Conservation (phyloP, 2,329 filamentous ascomycete genomes). For the Aureobasidium melanogenum region DNA sequence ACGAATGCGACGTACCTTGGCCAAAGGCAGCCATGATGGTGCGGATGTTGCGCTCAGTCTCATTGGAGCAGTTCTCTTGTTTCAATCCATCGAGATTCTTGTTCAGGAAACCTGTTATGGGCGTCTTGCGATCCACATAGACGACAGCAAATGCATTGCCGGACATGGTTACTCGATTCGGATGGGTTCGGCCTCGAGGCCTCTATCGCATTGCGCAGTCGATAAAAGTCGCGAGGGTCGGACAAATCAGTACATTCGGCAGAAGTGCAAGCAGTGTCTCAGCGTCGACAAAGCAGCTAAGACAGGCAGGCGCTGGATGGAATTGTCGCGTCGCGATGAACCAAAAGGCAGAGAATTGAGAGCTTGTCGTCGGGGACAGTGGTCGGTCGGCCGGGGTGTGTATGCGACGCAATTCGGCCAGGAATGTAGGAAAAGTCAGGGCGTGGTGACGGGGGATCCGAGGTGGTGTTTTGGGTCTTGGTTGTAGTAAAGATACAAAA, state of each 20-base stretch:
- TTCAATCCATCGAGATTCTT: slow-evolving; percentile 27
- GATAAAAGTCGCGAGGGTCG: neutral
- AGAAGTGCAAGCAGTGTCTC: neutral
- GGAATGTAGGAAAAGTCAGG: slow-evolving; percentile 10
- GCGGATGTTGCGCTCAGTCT: slow-evolving; percentile 32
- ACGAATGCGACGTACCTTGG: slow-evolving; percentile 25
- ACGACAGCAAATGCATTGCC: slow-evolving; percentile 37
- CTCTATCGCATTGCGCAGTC: slow-evolving; percentile 11
- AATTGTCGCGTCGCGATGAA: neutral
- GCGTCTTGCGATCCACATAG: slow-evolving; percentile 35
- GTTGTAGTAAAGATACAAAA: neutral
- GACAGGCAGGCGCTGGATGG: neutral
- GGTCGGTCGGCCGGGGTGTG: neutral
- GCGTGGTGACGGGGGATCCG: neutral
- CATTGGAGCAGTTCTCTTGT: slow-evolving; percentile 23
- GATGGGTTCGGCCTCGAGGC: slow-evolving; percentile 8
- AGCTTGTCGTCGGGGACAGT: neutral
- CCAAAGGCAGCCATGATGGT: slow-evolving; percentile 32
- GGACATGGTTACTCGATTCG: slow-evolving; percentile 25
- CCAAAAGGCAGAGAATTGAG: neutral
- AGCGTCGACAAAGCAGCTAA: neutral
- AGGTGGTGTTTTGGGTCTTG: neutral
- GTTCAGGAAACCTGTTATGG: slow-evolving; percentile 16
- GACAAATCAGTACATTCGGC: slow-evolving; percentile 4
- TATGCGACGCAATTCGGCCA: slow-evolving; percentile 8